These are phyloP conservation scores for Salvia hispanica DNA, from an alignment of 257 asterid species.

Conservation along the genomic window DNA sequence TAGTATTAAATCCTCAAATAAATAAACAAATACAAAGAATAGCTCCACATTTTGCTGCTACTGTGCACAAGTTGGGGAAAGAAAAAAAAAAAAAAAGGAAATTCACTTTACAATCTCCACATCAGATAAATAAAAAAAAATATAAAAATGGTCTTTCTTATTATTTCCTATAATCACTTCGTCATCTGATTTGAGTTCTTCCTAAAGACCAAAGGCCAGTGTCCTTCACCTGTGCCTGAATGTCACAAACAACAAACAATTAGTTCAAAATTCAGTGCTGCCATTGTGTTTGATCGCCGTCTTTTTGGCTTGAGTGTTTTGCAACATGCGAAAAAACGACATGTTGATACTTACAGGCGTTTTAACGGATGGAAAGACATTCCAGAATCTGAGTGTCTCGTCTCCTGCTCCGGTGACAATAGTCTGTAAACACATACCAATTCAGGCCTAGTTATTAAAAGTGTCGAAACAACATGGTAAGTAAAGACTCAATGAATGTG, in stretches of 20 bases:
- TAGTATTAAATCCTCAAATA: too few species aligned
- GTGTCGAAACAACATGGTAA: not conserved
- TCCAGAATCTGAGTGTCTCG: conserved; percentile 95
- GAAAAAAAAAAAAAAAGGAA: not conserved
- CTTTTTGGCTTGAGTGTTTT: too few species aligned
- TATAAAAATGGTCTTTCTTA: not conserved
- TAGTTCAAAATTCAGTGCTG: not conserved
- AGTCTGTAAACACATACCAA: conserved; percentile 51
- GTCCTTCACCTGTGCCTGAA: conserved; percentile 76
- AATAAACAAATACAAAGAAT: too few species aligned
- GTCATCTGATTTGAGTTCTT: conserved; percentile 73
- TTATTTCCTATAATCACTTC: not conserved
- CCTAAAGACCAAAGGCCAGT: conserved; percentile 93
- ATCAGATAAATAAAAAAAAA: not conserved
- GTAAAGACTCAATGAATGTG: not conserved
- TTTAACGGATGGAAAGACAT: conserved; percentile 78
- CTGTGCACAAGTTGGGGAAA: conserved; percentile 22
- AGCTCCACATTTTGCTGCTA: too few species aligned
- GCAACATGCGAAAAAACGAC: too few species aligned
- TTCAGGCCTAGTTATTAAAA: not conserved
- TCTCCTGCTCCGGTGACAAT: conserved; percentile 98
- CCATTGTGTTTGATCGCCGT: too few species aligned
- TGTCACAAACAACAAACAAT: not conserved
- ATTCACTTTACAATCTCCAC: conserved; percentile 22
- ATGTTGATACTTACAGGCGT: conserved; percentile 60